These are phyloP conservation scores for Thermoascus crustaceus DNA, from an alignment of 2,329 filamentous ascomycete species.

Conservation along the genomic window DNA sequence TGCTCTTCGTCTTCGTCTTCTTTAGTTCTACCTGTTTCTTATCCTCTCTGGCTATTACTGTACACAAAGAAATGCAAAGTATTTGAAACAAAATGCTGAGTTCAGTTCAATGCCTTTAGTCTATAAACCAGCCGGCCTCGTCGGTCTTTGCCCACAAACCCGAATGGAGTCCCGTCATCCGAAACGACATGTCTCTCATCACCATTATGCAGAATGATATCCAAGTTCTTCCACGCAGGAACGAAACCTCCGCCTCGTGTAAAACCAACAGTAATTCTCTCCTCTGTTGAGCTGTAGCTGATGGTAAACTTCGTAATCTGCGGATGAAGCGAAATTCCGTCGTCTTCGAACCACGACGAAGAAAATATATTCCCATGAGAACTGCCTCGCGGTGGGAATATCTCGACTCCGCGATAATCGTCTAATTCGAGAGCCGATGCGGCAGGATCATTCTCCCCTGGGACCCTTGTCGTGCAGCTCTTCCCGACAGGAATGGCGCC, in stretches of 20 bases:
- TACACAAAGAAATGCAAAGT: too few relatives aligned
- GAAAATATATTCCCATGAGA: conserved; percentile 31
- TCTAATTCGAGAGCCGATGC: conserved; percentile 39
- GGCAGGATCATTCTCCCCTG: conserved; percentile 40
- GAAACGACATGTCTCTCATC: conserved; percentile 38
- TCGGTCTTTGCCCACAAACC: conserved; percentile 19
- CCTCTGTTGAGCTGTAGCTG: conserved; percentile 37
- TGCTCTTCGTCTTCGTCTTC: too few relatives aligned
- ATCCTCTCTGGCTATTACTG: too few relatives aligned
- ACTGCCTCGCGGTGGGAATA: conserved; percentile 45
- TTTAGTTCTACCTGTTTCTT: too few relatives aligned
- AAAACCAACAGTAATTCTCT: conserved; percentile 39
- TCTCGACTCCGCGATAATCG: conserved; percentile 50
- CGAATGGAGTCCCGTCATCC: conserved; percentile 21
- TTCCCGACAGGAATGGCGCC: conserved; percentile 47
- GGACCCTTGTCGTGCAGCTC: conserved; percentile 42
- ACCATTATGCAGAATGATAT: conserved; percentile 44
- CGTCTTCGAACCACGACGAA: conserved; percentile 49
- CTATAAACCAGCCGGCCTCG: conserved; percentile 24
- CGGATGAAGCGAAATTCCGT: conserved; percentile 43
- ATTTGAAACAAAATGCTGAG: too few relatives aligned
- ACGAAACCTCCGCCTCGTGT: conserved; percentile 35
- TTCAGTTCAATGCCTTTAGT: too few relatives aligned
- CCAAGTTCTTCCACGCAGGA: conserved; percentile 44
- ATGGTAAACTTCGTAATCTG: conserved; percentile 37